Conservation (phyloP, 305 asterid species). For the Solanum hybrid region DNA sequence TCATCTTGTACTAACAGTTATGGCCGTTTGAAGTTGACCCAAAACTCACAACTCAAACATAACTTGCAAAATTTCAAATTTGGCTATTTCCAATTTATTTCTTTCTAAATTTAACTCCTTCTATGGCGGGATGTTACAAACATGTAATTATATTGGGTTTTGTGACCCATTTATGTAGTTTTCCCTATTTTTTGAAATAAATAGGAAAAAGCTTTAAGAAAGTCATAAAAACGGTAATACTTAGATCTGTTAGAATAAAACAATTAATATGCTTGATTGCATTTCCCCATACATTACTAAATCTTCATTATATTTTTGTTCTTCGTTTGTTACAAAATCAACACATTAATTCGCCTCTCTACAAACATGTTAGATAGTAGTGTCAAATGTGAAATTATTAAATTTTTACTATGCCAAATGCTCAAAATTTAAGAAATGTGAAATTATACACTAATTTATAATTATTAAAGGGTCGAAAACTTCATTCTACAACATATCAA, state of each 20-base stretch:
- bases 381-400: background rate
- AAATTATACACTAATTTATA: background rate
- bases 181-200: background rate
- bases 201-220: background rate
- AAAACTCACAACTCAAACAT: too few relatives aligned
- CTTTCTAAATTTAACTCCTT: too few relatives aligned
- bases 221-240: background rate
- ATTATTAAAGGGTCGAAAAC: background rate
- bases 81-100: too few relatives aligned
- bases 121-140: too few relatives aligned
- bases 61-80: too few relatives aligned
- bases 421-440: background rate
- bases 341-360: background rate
- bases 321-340: background rate
- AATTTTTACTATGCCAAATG: background rate
- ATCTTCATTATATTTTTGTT: background rate
- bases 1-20: too few relatives aligned
- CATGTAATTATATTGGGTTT: background rate
- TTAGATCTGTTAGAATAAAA: background rate
- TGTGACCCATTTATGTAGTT: background rate
- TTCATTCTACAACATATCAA: background rate
- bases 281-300: background rate
- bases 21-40: too few relatives aligned
- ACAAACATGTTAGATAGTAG: background rate
- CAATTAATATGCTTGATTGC: background rate